Percentiles rank a stretch among this genome's conserved stretches.
These are phyloP conservation scores for Rhodotorula toruloides DNA, from an alignment of 768 basidiomycete species.

Conservation along the genomic window DNA sequence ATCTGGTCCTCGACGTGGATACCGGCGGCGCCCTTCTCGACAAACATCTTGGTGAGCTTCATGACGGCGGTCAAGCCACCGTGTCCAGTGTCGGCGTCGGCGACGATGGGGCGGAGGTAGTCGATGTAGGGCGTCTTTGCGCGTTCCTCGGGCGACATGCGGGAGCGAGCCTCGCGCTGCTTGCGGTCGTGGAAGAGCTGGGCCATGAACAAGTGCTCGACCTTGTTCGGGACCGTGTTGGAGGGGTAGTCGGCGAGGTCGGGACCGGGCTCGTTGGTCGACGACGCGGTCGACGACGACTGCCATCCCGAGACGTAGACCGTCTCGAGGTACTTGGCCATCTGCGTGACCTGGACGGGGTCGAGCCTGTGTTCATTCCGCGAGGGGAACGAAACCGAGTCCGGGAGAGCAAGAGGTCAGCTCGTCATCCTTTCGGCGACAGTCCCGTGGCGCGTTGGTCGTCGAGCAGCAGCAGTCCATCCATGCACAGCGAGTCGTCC, in stretches of 20 bases:
- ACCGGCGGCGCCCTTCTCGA: slow-evolving; percentile 95
- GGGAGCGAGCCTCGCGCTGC: slow-evolving; percentile 74
- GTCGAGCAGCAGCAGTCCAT: too few relatives aligned
- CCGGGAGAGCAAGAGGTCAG: background rate
- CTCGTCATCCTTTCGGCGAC: too few relatives aligned
- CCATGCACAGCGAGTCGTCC: too few relatives aligned
- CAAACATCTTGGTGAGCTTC: slow-evolving; percentile 98
- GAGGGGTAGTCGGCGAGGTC: slow-evolving; percentile 98
- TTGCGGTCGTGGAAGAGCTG: slow-evolving; percentile 99
- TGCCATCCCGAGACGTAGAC: slow-evolving; percentile 90
- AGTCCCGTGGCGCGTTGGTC: too few relatives aligned
- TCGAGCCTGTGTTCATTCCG: slow-evolving; percentile 66
- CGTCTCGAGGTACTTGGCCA: slow-evolving; percentile 94
- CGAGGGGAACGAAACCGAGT: slow-evolving; percentile 11
- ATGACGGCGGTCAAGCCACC: slow-evolving; percentile 96
- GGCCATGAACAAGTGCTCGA: slow-evolving; percentile 94
- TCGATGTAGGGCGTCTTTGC: slow-evolving; percentile 60
- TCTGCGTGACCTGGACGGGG: slow-evolving; percentile 95
- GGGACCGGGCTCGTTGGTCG: slow-evolving; percentile 92
- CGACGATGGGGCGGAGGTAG: slow-evolving; percentile 73
- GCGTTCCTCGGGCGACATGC: slow-evolving; percentile 65
- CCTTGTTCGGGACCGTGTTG: slow-evolving; percentile 98
- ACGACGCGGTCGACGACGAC: slow-evolving; percentile 85
- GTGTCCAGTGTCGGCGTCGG: slow-evolving; percentile 97
- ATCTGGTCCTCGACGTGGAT: slow-evolving; percentile 98